Evolutionary conservation across 345 rosid species (phyloP).

Genomic region (Acer campestre): DNA sequence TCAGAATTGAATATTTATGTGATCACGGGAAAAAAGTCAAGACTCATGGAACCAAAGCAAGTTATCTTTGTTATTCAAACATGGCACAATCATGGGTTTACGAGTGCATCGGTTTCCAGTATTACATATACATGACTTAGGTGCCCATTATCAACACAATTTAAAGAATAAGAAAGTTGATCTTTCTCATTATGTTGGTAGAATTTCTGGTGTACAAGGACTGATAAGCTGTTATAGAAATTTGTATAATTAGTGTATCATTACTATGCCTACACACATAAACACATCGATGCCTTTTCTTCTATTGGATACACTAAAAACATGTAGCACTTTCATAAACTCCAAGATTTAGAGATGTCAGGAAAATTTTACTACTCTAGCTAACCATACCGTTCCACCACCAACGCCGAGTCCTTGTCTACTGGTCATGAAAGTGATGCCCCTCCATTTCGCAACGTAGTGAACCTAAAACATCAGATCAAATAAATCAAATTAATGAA

Average conservation of each 20-base stretch:
- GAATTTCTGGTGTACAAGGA: background rate
- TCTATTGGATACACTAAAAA: background rate
- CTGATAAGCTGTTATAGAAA: too few relatives aligned
- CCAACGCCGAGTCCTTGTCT: conserved; percentile 96
- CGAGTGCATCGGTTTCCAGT: too few relatives aligned
- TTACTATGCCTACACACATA: too few relatives aligned
- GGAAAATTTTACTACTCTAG: background rate
- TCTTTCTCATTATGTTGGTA: background rate
- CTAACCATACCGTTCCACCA: conserved; percentile 81
- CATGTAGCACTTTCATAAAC: background rate
- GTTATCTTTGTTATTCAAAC: too few relatives aligned
- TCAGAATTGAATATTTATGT: too few relatives aligned
- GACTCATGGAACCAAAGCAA: too few relatives aligned
- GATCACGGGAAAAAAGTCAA: too few relatives aligned
- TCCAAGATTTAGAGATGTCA: background rate
- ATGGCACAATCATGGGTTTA: too few relatives aligned
- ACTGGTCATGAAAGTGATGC: conserved; percentile 95
- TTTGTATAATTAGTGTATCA: too few relatives aligned
- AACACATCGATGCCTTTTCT: background rate
- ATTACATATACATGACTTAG: background rate
- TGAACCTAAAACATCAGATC: conserved; percentile 58
- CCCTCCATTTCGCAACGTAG: conserved; percentile 97
- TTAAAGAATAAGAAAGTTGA: too few relatives aligned
- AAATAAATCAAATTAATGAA: conserved; percentile 14
- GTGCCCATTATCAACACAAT: background rate